Evolutionary conservation across 75 land plant genomes (phyloP), one percentile per base, ranked within the genome.

Genomic region (Gnetum montanum): DNA sequence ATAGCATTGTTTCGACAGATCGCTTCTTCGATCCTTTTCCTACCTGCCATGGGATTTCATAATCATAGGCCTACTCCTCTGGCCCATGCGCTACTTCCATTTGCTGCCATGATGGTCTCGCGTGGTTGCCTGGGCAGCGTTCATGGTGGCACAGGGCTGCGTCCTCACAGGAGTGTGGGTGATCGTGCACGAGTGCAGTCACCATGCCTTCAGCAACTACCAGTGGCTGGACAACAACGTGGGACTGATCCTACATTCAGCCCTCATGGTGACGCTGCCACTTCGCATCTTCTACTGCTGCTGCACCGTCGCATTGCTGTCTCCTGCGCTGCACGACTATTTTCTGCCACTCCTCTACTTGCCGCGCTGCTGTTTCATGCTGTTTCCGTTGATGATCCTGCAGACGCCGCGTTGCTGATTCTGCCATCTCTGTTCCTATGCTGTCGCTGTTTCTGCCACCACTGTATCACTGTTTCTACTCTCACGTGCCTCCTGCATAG

Each of bases 141-240:
- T 82, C 68, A 82, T 86, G 89, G 30, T 56, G 12, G 36, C 49
- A 13, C 78, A 74, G 22, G 89, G 89, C 8, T 71, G 86, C 49
- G 72, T 82, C 13, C 55, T 70, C n/a, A 85, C 89, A 20, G 89
- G 89, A 2, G 75, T 85, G 11, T 85, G 89, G 89, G 89, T 85
- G 47, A 68, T 85, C 12, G 89, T 86, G 11, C 83, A 80, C 27
- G 83, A 80, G 30, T 80, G 83, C 33, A 81, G 83, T n/a, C 83
- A 80, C 61, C 81, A 81, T 43, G 86, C 89, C 38, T 85, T 85
- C 78, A 71, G 77, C 37, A 68, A 71, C 53, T 72, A 63, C 68
- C 26, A 57, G 34, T 44, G 63, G 62, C 58, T 85, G 20, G 78
- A 84, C 37, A 86, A 81, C 66, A 46, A 52, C 0, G 82, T 82